Evolutionary conservation across 768 basidiomycete species (phyloP).

Genomic region (Mycena kentingensis): DNA sequence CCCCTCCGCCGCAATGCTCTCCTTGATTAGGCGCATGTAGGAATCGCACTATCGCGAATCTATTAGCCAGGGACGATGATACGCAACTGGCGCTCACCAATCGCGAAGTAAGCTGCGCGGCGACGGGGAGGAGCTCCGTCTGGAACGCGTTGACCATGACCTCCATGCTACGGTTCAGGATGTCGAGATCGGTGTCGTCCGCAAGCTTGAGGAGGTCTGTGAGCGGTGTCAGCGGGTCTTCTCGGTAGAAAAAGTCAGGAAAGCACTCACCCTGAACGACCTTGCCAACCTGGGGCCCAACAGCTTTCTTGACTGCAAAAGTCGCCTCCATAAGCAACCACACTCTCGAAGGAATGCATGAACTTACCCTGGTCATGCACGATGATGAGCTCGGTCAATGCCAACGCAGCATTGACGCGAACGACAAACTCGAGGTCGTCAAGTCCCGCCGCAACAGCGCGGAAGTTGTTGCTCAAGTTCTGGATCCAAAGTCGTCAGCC

Average conservation of each 20-base stretch:
- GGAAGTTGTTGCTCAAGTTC: conserved; percentile 66
- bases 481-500: conserved; percentile 27
- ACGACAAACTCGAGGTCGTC: conserved; percentile 84
- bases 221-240: background rate
- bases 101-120: conserved; percentile 74
- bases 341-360: background rate
- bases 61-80: background rate
- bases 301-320: conserved; percentile 60
- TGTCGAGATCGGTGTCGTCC: conserved; percentile 89
- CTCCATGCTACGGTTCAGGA: conserved; percentile 81
- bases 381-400: conserved; percentile 75
- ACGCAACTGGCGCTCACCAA: conserved; percentile 51
- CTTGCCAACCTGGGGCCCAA: conserved; percentile 79
- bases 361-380: conserved; percentile 61
- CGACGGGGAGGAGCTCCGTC: conserved; percentile 81
- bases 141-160: conserved; percentile 86
- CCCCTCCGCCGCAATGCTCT: conserved; percentile 60
- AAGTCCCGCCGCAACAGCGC: conserved; percentile 63
- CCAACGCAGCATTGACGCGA: conserved; percentile 78
- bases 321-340: conserved; percentile 8
- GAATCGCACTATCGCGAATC: conserved; percentile 63
- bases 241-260: conserved; percentile 2
- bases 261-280: conserved; percentile 72
- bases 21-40: conserved; percentile 76
- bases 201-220: conserved; percentile 83